Conservation (phyloP, 2,329 filamentous ascomycete genomes). For the Diplodia corticola region DNA sequence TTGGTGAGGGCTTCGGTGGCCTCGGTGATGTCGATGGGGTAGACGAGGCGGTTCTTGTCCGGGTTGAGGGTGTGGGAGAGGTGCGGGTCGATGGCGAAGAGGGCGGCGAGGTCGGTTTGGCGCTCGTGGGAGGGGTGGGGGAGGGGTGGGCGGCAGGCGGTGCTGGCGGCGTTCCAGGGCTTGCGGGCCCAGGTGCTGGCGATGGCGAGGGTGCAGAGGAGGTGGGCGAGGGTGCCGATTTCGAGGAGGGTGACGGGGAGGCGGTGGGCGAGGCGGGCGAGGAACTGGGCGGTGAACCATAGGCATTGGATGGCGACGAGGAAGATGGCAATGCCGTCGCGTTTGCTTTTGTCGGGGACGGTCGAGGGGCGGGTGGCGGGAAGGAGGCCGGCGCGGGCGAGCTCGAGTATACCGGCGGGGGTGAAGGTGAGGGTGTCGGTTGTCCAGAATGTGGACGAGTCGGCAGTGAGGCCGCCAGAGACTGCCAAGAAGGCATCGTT, state of each 20-base stretch:
- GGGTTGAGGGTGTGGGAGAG: neutral
- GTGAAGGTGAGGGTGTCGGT: constrained; percentile 27
- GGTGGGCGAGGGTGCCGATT: constrained; percentile 39
- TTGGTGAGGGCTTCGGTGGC: constrained; percentile 1
- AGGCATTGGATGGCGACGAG: constrained; percentile 42
- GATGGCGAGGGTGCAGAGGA: constrained; percentile 37
- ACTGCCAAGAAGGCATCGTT: constrained; percentile 29
- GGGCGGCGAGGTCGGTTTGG: constrained; percentile 25
- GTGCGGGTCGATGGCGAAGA: constrained; percentile 24
- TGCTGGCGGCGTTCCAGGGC: constrained; percentile 31
- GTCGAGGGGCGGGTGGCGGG: constrained; percentile 22
- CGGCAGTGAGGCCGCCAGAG: constrained; percentile 28
- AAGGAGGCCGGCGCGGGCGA: constrained; percentile 27
- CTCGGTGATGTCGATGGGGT: constrained; percentile 3
- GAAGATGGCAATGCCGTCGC: constrained; percentile 27
- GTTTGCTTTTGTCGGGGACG: constrained; percentile 30
- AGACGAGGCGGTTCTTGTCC: constrained; percentile 8
- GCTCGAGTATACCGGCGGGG: constrained; percentile 24
- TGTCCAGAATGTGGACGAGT: constrained; percentile 23
- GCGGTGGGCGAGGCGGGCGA: constrained; percentile 34
- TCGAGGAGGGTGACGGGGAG: constrained; percentile 44
- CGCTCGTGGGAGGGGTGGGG: constrained; percentile 22
- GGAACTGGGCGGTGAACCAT: constrained; percentile 43
- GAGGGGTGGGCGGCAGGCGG: no score
- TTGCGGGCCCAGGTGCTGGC: constrained; percentile 41